phyloP scores from a whole-genome alignment of 495 filamentous ascomycete genomes.

The Jackrogersella minutella region DNA sequence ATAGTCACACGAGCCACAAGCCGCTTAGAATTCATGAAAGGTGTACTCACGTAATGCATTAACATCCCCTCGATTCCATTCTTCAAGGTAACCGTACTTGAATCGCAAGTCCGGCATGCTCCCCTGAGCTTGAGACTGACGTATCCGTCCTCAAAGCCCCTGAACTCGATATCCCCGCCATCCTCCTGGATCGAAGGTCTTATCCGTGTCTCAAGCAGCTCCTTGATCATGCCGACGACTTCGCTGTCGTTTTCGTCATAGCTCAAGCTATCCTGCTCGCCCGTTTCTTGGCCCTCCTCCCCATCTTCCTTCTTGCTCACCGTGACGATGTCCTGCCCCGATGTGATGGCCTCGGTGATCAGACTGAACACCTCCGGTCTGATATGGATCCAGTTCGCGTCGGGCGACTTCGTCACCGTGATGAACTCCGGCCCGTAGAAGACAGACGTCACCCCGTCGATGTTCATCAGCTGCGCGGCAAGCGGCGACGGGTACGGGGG shows the following conservation, averaged over 20 bases:
- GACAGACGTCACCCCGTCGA: conserved; percentile 91
- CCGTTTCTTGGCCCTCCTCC: conserved; percentile 46
- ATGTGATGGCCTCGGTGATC: conserved; percentile 88
- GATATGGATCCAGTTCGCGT: conserved; percentile 91
- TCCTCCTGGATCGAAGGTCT: conserved; percentile 96
- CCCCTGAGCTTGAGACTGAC: conserved; percentile 89
- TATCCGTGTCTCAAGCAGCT: conserved; percentile 94
- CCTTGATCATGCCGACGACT: conserved; percentile 97
- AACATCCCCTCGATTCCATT: conserved; percentile 98
- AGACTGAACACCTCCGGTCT: conserved; percentile 94
- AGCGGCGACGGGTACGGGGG: conserved; percentile 93
- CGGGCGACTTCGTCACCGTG: conserved; percentile 88
- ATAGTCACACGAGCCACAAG: too few species aligned
- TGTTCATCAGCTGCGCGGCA: conserved; percentile 84
- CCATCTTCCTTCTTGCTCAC: conserved; percentile 64
- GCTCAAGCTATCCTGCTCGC: conserved; percentile 70
- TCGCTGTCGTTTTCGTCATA: conserved; percentile 91
- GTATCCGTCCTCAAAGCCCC: conserved; percentile 85
- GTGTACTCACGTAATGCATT: conserved; percentile 69
- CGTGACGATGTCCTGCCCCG: conserved; percentile 81
- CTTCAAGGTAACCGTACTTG: conserved; percentile 91
- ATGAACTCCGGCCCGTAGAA: conserved; percentile 97
- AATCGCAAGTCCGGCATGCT: conserved; percentile 94
- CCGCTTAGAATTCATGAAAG: neutral
- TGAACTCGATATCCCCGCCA: conserved; percentile 94